These are phyloP conservation scores for Oryza glaberrima DNA, from an alignment of 176 grass and related monocot species.

Conservation along the genomic window DNA sequence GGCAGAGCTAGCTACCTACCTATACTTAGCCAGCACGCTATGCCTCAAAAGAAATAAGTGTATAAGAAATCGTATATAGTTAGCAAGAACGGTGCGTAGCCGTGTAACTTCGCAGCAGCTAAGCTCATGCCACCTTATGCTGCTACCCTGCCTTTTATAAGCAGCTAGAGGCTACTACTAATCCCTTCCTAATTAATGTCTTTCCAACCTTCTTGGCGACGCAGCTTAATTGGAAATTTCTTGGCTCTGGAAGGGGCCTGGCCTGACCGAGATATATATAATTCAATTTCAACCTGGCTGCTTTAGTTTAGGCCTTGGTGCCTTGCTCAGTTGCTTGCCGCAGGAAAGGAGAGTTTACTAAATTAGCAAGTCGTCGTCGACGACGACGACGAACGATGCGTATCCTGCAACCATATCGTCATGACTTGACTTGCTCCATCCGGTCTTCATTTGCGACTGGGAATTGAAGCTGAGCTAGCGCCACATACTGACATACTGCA, in stretches of 20 bases:
- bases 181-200: not conserved
- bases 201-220: not conserved
- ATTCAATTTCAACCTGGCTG: too few relatives aligned
- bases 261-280: too few relatives aligned
- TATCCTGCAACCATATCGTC: not conserved
- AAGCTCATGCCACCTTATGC: too few relatives aligned
- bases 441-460: not conserved
- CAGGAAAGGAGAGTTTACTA: not conserved
- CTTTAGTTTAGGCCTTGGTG: not conserved
- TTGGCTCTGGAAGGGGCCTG: not conserved
- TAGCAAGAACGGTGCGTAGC: not conserved
- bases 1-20: too few relatives aligned
- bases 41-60: too few relatives aligned
- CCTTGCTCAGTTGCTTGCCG: not conserved
- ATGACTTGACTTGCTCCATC: not conserved
- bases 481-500: not conserved
- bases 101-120: too few relatives aligned
- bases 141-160: too few relatives aligned
- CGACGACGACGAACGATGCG: too few relatives aligned
- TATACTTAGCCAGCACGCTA: not conserved
- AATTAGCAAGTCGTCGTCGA: not conserved
- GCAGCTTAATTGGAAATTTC: not conserved
- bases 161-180: not conserved
- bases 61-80: not conserved
- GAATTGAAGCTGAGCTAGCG: not conserved